Conservation (phyloP, 495 filamentous ascomycete genomes). For the Hypoxylon perforatum region DNA sequence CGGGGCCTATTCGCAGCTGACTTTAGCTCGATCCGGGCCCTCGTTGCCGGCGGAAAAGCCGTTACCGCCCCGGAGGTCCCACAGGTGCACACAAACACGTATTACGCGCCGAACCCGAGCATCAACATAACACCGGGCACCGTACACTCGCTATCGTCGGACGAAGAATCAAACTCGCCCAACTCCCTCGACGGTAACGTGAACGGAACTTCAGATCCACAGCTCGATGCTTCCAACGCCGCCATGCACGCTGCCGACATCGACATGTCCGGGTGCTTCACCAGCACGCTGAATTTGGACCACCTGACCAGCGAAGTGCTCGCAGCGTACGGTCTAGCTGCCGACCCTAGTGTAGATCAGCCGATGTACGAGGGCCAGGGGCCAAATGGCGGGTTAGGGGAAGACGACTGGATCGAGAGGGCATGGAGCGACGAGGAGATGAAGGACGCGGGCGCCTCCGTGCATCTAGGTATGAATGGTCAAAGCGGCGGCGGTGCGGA, state of each 20-base stretch:
- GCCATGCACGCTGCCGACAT: conserved; percentile 11
- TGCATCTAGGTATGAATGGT: conserved; percentile 8
- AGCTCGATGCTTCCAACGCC: background rate
- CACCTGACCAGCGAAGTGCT: conserved; percentile 35
- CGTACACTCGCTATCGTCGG: conserved; percentile 43
- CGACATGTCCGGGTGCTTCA: conserved; percentile 31
- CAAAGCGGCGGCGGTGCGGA: conserved; percentile 21
- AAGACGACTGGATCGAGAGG: conserved; percentile 44
- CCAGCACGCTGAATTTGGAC: conserved; percentile 21
- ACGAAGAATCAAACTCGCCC: conserved; percentile 44
- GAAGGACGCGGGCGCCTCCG: conserved; percentile 8
- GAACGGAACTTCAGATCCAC: conserved; percentile 1
- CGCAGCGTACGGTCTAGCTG: conserved; percentile 30
- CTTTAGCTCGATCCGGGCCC: conserved; percentile 43
- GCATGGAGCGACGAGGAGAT: conserved; percentile 41
- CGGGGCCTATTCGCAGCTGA: conserved; percentile 47
- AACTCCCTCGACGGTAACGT: conserved; percentile 26
- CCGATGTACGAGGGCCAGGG: conserved; percentile 27
- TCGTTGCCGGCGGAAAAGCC: conserved; percentile 26
- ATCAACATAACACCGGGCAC: conserved; percentile 37
- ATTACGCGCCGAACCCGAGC: conserved; percentile 22
- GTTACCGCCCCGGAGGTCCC: background rate
- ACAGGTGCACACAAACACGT: conserved; percentile 4
- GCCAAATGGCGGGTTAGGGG: conserved; percentile 11
- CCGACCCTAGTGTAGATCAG: conserved; percentile 10